Evolutionary conservation across 805 yeast species (phyloP).

Genomic region (Pichia nanzhaoensis): DNA sequence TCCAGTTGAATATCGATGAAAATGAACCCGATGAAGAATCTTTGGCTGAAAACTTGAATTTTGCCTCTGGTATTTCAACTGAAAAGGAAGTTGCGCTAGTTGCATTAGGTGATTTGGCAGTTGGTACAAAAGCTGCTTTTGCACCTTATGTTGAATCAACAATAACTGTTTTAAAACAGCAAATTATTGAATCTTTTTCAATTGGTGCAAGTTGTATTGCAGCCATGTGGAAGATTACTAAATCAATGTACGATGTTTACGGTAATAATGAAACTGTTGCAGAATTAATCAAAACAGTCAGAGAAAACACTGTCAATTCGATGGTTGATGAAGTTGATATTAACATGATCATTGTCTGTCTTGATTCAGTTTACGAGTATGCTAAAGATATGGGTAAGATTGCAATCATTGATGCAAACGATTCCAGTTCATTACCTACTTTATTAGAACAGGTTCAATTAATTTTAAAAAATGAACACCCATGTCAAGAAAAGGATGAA

Average conservation of each 20-base stretch:
- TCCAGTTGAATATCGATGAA: conserved; percentile 45
- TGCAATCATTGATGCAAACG: conserved; percentile 55
- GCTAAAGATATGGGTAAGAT: conserved; percentile 66
- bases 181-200: conserved; percentile 82
- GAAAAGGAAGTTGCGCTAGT: conserved; percentile 95
- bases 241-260: conserved; percentile 54
- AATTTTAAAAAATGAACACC: conserved; percentile 74
- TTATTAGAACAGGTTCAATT: conserved; percentile 67
- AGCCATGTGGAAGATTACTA: conserved; percentile 76
- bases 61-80: conserved; percentile 90
- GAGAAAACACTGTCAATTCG: conserved; percentile 55
- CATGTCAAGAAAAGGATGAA: conserved; percentile 64
- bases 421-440: conserved; percentile 50
- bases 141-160: conserved; percentile 70
- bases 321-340: conserved; percentile 79
- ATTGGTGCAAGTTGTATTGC: conserved; percentile 81
- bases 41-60: conserved; percentile 65
- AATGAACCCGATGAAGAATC: conserved; percentile 57
- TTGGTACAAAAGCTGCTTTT: conserved; percentile 78
- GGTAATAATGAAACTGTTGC: conserved; percentile 47
- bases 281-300: conserved; percentile 55
- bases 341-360: conserved; percentile 69
- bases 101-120: conserved; percentile 81
- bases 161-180: conserved; percentile 55
- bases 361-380: conserved; percentile 68